phyloP scores from a whole-genome alignment of 2,329 filamentous ascomycete species.

The Nigrograna mackinnonii region DNA sequence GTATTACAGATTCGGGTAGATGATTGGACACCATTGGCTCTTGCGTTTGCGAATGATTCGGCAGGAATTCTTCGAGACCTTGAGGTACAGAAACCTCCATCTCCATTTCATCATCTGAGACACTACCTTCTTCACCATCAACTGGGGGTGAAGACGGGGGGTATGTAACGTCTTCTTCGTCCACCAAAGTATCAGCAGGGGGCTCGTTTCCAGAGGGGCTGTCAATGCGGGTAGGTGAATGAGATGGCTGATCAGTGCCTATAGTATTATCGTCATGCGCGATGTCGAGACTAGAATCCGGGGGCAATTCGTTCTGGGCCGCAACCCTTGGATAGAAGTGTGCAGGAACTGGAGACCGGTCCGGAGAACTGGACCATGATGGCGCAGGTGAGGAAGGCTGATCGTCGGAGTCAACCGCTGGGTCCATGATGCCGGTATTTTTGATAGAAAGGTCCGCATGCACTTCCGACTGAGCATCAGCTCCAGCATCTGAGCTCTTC shows the following conservation, averaged over 20 bases:
- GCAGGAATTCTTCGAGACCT: constrained; percentile 26
- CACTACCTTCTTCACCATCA: constrained; percentile 3
- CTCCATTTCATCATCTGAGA: constrained; percentile 33
- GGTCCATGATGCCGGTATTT: too few species aligned
- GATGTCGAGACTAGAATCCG: constrained; percentile 29
- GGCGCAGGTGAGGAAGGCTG: constrained; percentile 5
- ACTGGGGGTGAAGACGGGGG: constrained; percentile 21
- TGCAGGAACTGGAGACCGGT: too few species aligned
- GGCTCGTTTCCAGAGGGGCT: constrained; percentile 2
- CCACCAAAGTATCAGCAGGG: constrained; percentile 11
- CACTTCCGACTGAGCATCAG: background rate
- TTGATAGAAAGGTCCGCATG: too few species aligned
- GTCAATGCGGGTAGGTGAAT: background rate
- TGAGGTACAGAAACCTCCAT: constrained; percentile 30
- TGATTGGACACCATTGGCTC: too few species aligned
- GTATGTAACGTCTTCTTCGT: constrained; percentile 8
- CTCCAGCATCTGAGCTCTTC: background rate
- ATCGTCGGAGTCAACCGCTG: constrained; percentile 3
- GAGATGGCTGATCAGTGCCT: too few species aligned
- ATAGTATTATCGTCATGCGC: too few species aligned
- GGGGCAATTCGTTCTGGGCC: too few species aligned
- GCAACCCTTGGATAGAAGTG: too few species aligned
- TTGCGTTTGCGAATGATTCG: background rate
- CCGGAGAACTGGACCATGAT: constrained; percentile 26
- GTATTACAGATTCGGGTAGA: constrained; percentile 16